Percentiles rank a stretch among this genome's conserved stretches.
Evolutionary conservation across 1,139 yeast genomes (phyloP).

Genomic region (Arxiozyma telluris): DNA sequence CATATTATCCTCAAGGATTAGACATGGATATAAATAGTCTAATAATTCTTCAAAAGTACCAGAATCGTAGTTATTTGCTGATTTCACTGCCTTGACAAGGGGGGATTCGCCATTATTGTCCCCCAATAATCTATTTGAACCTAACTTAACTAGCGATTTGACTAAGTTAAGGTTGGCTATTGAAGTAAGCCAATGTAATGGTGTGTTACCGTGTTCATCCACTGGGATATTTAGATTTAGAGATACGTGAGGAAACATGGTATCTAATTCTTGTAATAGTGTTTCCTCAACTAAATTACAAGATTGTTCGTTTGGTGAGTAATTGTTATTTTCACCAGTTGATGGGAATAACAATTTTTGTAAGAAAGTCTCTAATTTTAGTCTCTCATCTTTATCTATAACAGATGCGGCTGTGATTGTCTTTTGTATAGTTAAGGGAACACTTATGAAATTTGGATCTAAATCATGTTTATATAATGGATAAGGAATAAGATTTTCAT

Average conservation of each 20-base stretch:
- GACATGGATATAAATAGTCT: conserved; percentile 67
- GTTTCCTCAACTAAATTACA: conserved; percentile 11
- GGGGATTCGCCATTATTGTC: conserved; percentile 88
- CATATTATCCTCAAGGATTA: conserved; percentile 61
- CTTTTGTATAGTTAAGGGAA: conserved; percentile 13
- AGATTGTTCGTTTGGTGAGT: not conserved
- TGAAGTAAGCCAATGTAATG: conserved; percentile 94
- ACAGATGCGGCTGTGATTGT: conserved; percentile 10
- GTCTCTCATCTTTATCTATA: conserved; percentile 18
- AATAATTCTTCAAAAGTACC: conserved; percentile 65
- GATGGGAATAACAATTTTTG: conserved; percentile 26
- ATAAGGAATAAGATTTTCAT: conserved; percentile 8
- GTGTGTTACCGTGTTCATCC: conserved; percentile 88
- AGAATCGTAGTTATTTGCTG: conserved; percentile 75
- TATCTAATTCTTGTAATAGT: conserved; percentile 19
- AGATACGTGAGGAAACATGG: conserved; percentile 26
- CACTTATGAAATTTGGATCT: conserved; percentile 6
- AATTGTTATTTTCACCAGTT: conserved; percentile 9
- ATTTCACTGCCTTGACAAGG: conserved; percentile 76
- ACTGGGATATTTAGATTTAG: conserved; percentile 73
- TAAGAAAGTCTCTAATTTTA: conserved; percentile 26
- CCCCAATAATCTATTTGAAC: conserved; percentile 55
- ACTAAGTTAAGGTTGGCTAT: conserved; percentile 72
- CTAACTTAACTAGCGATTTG: conserved; percentile 60
- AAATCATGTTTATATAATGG: conserved; percentile 20